Evolutionary conservation across 306 rosid species (phyloP).

Genomic region (Parietaria judaica): DNA sequence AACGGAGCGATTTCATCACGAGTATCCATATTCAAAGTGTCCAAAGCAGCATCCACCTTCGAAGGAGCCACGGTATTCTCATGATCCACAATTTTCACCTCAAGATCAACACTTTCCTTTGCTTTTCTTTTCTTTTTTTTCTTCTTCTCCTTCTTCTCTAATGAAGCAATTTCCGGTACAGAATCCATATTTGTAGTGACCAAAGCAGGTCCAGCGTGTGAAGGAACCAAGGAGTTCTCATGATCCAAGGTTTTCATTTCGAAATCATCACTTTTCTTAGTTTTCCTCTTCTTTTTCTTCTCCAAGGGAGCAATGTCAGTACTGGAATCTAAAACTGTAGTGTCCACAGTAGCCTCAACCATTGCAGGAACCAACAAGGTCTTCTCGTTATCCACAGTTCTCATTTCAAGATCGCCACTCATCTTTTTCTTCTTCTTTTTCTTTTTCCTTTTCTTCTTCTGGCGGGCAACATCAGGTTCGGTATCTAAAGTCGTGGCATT

Average conservation of each 20-base stretch:
- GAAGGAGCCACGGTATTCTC: no score
- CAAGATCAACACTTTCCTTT: neutral
- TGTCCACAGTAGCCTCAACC: neutral
- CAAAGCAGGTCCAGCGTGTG: neutral
- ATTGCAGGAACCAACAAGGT: neutral
- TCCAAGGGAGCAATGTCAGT: neutral
- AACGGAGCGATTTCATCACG: no score
- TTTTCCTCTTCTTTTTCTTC: conserved; percentile 4
- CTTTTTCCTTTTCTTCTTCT: conserved; percentile 1
- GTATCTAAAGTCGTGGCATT: neutral
- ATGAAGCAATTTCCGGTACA: neutral
- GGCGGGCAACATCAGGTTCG: neutral
- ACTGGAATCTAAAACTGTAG: neutral
- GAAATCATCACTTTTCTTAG: neutral
- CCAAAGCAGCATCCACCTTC: no score
- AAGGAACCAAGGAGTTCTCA: conserved; percentile 3
- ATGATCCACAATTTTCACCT: neutral
- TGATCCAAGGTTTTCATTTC: conserved; percentile 7
- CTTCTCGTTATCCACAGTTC: neutral
- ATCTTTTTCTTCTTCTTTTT: conserved; percentile 2
- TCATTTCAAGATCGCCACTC: neutral
- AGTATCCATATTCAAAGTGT: no score
- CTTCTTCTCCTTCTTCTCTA: conserved; percentile 7
- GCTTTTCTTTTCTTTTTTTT: neutral
- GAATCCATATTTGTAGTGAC: neutral